These are phyloP conservation scores for Colletotrichum lindemuthianum DNA, from an alignment of 2,329 filamentous ascomycete genomes.

Conservation along the genomic window DNA sequence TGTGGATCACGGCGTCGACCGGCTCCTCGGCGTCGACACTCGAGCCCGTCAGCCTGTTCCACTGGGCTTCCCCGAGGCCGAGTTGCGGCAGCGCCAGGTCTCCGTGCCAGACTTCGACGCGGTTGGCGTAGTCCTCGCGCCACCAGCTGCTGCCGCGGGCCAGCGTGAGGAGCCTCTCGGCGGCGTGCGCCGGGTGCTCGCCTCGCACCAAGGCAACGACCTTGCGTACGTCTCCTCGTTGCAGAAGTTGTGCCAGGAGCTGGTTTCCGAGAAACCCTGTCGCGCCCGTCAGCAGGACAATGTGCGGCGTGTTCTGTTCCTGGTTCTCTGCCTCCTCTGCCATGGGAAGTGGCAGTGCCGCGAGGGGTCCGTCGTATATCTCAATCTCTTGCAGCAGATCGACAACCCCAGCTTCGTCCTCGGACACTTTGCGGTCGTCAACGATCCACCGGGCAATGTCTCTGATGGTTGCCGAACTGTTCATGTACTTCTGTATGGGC, in stretches of 20 bases:
- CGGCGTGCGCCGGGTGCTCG: constrained; percentile 16
- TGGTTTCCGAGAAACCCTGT: constrained; percentile 35
- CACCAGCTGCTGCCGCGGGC: constrained; percentile 36
- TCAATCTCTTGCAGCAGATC: constrained; percentile 21
- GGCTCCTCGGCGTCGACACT: constrained; percentile 1
- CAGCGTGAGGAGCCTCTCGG: constrained; percentile 29
- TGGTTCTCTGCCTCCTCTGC: not conserved
- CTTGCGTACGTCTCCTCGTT: not conserved
- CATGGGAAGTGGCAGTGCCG: not conserved
- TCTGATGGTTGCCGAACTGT: constrained; percentile 18
- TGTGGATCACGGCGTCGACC: constrained; percentile 24
- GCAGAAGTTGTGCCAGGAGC: constrained; percentile 30
- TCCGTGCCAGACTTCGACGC: constrained; percentile 31
- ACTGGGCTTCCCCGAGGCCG: constrained; percentile 9
- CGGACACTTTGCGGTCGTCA: not conserved
- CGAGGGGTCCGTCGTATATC: constrained; percentile 5
- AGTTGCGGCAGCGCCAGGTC: constrained; percentile 17
- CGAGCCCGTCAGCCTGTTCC: constrained; percentile 21
- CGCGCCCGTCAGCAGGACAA: constrained; percentile 31
- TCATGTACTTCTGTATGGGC: constrained; percentile 24
- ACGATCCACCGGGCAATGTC: constrained; percentile 19
- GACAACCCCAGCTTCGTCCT: not conserved
- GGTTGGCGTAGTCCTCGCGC: constrained; percentile 14
- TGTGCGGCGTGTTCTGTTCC: not conserved
- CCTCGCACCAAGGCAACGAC: constrained; percentile 32